These are phyloP conservation scores for Flaveria ramosissima DNA, from an alignment of 129 eudicot genomes.

Conservation along the genomic window DNA sequence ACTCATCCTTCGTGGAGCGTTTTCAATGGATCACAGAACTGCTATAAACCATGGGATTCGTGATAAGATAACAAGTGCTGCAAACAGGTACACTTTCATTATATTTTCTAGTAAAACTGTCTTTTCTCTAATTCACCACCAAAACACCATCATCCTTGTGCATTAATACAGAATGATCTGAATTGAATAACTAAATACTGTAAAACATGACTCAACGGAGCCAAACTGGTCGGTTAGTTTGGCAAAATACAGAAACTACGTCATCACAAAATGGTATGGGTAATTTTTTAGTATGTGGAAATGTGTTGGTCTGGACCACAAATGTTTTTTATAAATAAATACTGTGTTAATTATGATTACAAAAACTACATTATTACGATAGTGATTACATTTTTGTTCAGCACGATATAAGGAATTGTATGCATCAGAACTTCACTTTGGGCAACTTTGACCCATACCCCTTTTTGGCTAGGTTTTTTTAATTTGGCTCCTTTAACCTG, in stretches of 20 bases:
- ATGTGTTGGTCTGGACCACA: background rate
- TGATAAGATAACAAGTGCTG: conserved; percentile 93
- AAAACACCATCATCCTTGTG: background rate
- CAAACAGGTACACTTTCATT: conserved; percentile 66
- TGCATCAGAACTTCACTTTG: background rate
- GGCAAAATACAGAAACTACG: background rate
- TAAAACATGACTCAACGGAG: background rate
- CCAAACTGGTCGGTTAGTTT: background rate
- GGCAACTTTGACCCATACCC: background rate
- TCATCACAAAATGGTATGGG: too few relatives aligned
- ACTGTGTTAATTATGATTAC: background rate
- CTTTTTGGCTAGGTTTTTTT: background rate
- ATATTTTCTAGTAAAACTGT: background rate
- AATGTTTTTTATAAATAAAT: background rate
- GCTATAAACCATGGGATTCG: conserved; percentile 71
- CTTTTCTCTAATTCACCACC: background rate
- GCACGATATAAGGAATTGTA: background rate
- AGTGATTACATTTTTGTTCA: background rate
- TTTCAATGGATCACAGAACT: conserved; percentile 55
- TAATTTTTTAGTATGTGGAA: background rate
- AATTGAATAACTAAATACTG: too few relatives aligned
- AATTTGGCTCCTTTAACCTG: background rate
- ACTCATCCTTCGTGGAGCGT: conserved; percentile 71
- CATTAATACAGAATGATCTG: background rate
- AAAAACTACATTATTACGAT: background rate